Conservation (phyloP, 139 green algal genomes). For the Micractinium sp. region DNA sequence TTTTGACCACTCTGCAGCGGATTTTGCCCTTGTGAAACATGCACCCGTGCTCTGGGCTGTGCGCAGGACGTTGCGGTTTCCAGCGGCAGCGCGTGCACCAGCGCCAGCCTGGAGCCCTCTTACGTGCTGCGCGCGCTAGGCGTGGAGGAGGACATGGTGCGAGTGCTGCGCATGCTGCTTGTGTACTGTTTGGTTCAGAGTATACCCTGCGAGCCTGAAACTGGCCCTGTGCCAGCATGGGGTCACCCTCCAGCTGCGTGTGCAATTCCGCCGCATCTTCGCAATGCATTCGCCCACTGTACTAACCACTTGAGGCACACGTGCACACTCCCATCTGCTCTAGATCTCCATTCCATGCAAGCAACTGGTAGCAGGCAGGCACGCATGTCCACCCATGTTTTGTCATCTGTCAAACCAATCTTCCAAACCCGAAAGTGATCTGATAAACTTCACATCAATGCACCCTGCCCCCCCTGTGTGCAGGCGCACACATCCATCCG, state of each 20-base stretch:
- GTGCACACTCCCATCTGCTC: too few species aligned
- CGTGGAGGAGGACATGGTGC: slow-evolving; percentile 99
- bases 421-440: slow-evolving; percentile 65
- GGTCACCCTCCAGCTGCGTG: background rate
- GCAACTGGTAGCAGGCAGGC: background rate
- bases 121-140: slow-evolving; percentile 98
- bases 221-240: background rate
- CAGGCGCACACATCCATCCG: slow-evolving; percentile 36
- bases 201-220: background rate
- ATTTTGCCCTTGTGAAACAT: background rate
- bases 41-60: background rate
- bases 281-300: too few species aligned
- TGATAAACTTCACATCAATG: background rate
- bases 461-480: background rate
- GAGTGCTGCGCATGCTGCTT: slow-evolving; percentile 88
- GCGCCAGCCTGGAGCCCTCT: slow-evolving; percentile 91
- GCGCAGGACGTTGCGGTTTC: slow-evolving; percentile 87
- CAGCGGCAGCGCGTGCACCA: slow-evolving; percentile 93
- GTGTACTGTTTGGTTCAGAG: background rate
- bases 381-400: background rate
- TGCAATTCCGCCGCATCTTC: background rate
- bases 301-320: too few species aligned
- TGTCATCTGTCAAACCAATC: background rate
- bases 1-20: too few species aligned
- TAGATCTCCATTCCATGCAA: too few species aligned